Evolutionary conservation across 257 asterid species (phyloP).

Genomic region (Solanum dulcamara): DNA sequence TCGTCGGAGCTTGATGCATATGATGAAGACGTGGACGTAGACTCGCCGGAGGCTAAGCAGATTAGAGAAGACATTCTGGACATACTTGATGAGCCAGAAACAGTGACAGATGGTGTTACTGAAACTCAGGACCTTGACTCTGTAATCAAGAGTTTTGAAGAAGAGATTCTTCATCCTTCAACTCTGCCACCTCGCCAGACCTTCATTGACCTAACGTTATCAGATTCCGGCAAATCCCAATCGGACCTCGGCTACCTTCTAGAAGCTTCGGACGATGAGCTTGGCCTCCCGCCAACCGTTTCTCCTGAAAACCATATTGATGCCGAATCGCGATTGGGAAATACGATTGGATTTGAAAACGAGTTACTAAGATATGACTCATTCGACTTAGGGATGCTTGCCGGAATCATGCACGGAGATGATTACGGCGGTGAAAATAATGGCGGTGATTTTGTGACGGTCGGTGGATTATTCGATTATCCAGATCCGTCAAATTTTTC

Average conservation of each 20-base stretch:
- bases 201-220: background rate
- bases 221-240: constrained; percentile 12
- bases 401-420: constrained; percentile 1
- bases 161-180: constrained; percentile 19
- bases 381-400: constrained; percentile 10
- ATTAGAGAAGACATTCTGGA: constrained; percentile 19
- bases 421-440: background rate
- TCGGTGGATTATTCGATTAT: constrained; percentile 21
- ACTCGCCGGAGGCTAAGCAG: background rate
- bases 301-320: background rate
- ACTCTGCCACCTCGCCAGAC: background rate
- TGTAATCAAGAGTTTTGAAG: constrained; percentile 37
- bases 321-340: background rate
- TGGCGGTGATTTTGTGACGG: constrained; percentile 9
- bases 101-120: constrained; percentile 6
- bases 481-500: constrained; percentile 10
- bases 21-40: background rate
- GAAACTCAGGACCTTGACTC: constrained; percentile 29
- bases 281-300: constrained; percentile 27
- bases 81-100: constrained; percentile 18
- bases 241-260: constrained; percentile 31
- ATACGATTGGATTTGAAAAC: constrained; percentile 5
- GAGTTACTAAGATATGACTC: constrained; percentile 16
- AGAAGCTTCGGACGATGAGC: constrained; percentile 38
- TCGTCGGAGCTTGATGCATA: background rate